Percentiles rank a stretch among this genome's conserved stretches.
phyloP scores from a whole-genome alignment of 164 flowering plant species.

The Cinnamomum chago region DNA sequence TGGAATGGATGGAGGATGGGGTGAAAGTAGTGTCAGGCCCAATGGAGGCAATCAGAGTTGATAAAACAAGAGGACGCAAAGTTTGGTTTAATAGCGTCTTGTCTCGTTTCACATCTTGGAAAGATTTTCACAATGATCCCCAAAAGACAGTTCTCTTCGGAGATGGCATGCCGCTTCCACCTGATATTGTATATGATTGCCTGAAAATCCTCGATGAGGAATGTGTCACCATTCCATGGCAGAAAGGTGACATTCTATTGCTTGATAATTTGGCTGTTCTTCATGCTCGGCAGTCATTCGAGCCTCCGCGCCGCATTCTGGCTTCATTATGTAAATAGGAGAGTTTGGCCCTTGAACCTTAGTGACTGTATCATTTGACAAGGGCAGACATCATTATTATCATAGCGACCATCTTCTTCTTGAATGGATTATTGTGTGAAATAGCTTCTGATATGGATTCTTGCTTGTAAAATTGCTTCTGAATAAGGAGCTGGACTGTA shows the following conservation, averaged over 20 bases:
- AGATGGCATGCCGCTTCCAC: slow-evolving; percentile 70
- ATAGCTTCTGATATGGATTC: no score
- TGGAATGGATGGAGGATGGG: slow-evolving; percentile 76
- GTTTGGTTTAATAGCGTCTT: slow-evolving; percentile 95
- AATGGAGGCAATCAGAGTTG: slow-evolving; percentile 68
- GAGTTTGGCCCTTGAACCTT: neutral
- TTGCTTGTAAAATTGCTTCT: no score
- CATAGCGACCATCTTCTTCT: no score
- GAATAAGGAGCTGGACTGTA: no score
- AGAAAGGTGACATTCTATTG: slow-evolving; percentile 68
- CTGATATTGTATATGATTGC: slow-evolving; percentile 58
- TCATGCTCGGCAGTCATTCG: slow-evolving; percentile 66
- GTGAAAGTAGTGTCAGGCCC: slow-evolving; percentile 82
- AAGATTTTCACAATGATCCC: slow-evolving; percentile 75
- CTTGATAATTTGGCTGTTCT: slow-evolving; percentile 87
- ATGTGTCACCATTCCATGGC: slow-evolving; percentile 79
- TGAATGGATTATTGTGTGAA: no score
- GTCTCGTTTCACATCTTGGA: slow-evolving; percentile 82
- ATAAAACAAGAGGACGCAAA: slow-evolving; percentile 55
- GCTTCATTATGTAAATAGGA: slow-evolving; percentile 74
- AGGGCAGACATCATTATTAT: no score
- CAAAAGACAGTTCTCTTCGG: slow-evolving; percentile 77
- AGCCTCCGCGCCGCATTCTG: slow-evolving; percentile 71
- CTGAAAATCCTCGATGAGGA: slow-evolving; percentile 70
- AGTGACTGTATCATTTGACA: no score